A percentile compares a stretch with the other conserved stretches of the same genome.
Conservation (phyloP, 2,329 filamentous ascomycete species). For the Alternaria triticina region DNA sequence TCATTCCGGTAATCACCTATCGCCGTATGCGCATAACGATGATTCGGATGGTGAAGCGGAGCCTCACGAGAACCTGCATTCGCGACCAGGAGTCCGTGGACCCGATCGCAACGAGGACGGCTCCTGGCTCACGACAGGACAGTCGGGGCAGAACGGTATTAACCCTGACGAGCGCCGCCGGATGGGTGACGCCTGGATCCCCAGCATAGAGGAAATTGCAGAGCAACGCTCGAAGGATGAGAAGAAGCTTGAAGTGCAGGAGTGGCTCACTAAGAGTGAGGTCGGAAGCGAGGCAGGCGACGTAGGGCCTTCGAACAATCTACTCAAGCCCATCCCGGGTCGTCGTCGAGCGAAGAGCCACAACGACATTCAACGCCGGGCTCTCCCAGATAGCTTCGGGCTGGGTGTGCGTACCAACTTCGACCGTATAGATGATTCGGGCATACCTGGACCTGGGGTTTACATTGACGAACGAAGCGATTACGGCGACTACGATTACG, state of each 20-base stretch:
- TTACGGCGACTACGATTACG: constrained; percentile 44
- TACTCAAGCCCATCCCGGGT: constrained; percentile 35
- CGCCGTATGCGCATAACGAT: constrained; percentile 45
- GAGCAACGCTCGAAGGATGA: constrained; percentile 55
- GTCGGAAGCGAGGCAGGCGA: constrained; percentile 57
- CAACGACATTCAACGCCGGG: constrained; percentile 45
- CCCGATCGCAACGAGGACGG: constrained; percentile 53
- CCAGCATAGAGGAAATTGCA: constrained; percentile 59
- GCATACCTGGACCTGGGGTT: constrained; percentile 60
- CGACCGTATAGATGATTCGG: constrained; percentile 43
- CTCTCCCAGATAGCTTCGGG: constrained; percentile 29
- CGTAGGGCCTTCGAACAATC: constrained; percentile 34
- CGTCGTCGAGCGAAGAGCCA: constrained; percentile 58
- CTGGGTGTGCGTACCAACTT: constrained; percentile 43
- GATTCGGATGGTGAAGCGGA: constrained; percentile 43
- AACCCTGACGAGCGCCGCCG: constrained; percentile 54
- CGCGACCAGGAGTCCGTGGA: constrained; percentile 39
- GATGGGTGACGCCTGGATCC: constrained; percentile 51
- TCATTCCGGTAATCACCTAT: constrained; percentile 47
- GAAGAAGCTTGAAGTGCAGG: constrained; percentile 60
- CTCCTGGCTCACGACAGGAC: constrained; percentile 51
- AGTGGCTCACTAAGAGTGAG: constrained; percentile 58
- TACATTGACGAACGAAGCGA: constrained; percentile 50
- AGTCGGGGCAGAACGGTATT: constrained; percentile 54
- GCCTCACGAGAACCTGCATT: constrained; percentile 22